Evolutionary conservation across 73 alveolate genomes (phyloP).

Genomic region (Symbiodinium pilosum): DNA sequence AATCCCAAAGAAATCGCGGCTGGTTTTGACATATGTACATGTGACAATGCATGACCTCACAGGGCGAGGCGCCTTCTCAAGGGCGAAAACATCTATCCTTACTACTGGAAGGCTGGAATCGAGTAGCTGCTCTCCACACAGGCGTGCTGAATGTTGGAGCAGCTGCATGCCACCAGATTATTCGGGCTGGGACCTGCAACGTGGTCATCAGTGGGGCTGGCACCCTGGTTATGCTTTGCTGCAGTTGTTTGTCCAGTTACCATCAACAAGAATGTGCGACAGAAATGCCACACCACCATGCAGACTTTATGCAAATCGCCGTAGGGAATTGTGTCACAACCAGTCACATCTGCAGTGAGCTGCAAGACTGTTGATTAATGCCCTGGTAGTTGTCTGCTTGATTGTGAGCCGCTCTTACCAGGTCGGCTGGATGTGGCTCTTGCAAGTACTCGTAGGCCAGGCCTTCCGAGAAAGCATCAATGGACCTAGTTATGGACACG

Average conservation of each 20-base stretch:
- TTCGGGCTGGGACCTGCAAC: constrained; percentile 31
- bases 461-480: no score
- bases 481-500: neutral
- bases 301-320: no score
- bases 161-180: constrained; percentile 4
- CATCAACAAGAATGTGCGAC: no score
- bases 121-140: neutral
- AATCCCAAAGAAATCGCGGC: no score
- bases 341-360: no score
- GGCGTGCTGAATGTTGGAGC: no score
- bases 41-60: neutral
- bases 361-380: no score
- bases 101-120: constrained; percentile 44
- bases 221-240: neutral
- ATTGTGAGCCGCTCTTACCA: neutral
- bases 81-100: constrained; percentile 78
- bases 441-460: constrained; percentile 43
- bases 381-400: no score
- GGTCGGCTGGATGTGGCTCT: constrained; percentile 93
- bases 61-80: constrained; percentile 45
- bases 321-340: no score
- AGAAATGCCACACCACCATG: no score
- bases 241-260: no score
- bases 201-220: constrained; percentile 30
- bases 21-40: neutral